Conservation (phyloP, 2,329 filamentous ascomycete genomes). For the Sarocladium brachiariae region DNA sequence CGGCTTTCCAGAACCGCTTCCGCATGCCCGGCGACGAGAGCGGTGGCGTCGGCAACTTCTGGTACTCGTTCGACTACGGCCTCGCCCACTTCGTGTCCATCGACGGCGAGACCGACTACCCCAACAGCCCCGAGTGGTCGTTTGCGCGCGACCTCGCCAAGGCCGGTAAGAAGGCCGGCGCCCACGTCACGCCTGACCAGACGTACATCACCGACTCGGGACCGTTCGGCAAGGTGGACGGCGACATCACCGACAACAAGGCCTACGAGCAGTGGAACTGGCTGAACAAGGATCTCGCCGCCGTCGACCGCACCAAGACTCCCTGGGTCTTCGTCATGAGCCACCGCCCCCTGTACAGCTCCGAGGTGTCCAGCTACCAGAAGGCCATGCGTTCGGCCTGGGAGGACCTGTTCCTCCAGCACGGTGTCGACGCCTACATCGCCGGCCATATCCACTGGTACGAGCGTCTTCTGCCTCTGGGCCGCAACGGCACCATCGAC, state of each 20-base stretch:
- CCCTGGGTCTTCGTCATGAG: constrained; percentile 34
- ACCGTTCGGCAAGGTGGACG: constrained; percentile 39
- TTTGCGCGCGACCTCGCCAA: neutral
- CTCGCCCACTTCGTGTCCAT: constrained; percentile 24
- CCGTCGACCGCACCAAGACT: constrained; percentile 47
- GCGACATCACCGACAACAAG: constrained; percentile 1
- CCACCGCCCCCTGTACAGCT: constrained; percentile 42
- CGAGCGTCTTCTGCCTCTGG: constrained; percentile 40
- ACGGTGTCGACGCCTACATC: constrained; percentile 49
- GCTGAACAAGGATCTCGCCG: constrained; percentile 46
- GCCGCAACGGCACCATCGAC: constrained; percentile 2
- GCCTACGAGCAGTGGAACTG: constrained; percentile 42
- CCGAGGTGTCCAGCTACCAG: constrained; percentile 28
- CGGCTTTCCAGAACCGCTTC: constrained; percentile 51
- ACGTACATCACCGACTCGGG: constrained; percentile 33
- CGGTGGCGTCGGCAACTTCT: constrained; percentile 19
- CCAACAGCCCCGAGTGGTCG: constrained; percentile 19
- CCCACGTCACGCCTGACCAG: constrained; percentile 15
- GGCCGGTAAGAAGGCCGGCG: neutral
- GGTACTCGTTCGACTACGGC: constrained; percentile 22
- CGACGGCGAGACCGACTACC: constrained; percentile 27
- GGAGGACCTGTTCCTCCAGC: constrained; percentile 45
- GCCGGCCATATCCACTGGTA: constrained; percentile 54
- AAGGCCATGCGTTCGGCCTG: constrained; percentile 43
- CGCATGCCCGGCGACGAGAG: constrained; percentile 45